phyloP scores from a whole-genome alignment of 352 stramenopile species.

The Albugo candida region DNA sequence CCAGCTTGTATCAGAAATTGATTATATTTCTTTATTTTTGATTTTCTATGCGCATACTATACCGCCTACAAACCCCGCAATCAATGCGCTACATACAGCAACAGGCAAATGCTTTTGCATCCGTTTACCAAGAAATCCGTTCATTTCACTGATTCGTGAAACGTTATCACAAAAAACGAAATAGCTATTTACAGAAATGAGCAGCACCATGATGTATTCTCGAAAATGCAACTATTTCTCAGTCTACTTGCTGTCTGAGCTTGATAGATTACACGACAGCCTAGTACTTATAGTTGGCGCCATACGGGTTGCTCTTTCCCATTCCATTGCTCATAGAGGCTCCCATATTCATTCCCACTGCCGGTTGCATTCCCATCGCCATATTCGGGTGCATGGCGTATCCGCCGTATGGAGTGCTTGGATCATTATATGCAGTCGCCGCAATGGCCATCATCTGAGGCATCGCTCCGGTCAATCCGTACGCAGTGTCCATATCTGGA shows the following conservation, averaged over 20 bases:
- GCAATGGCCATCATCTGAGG: conserved; percentile 68
- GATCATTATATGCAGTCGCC: conserved; percentile 69
- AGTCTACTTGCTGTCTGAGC: not conserved
- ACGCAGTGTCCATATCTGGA: conserved; percentile 33
- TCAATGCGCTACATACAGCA: too few species aligned
- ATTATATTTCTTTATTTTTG: too few species aligned
- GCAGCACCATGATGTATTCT: not conserved
- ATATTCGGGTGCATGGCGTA: conserved; percentile 23
- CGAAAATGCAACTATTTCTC: not conserved
- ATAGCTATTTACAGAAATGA: conserved; percentile 1
- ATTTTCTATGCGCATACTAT: conserved; percentile 68
- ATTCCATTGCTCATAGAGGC: conserved; percentile 23
- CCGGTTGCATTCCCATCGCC: conserved; percentile 24
- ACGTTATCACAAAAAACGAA: not conserved
- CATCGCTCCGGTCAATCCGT: conserved; percentile 50
- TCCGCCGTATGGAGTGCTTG: conserved; percentile 19
- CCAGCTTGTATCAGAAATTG: too few species aligned
- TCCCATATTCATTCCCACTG: conserved; percentile 20
- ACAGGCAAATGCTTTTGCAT: too few species aligned
- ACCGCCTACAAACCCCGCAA: conserved; percentile 17
- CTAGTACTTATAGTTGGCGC: conserved; percentile 24
- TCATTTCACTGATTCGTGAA: not conserved
- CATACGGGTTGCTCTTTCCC: conserved; percentile 26
- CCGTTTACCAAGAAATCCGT: too few species aligned
- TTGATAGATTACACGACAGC: not conserved